phyloP scores from a whole-genome alignment of 129 eudicot species.

The Flaveria brownii region DNA sequence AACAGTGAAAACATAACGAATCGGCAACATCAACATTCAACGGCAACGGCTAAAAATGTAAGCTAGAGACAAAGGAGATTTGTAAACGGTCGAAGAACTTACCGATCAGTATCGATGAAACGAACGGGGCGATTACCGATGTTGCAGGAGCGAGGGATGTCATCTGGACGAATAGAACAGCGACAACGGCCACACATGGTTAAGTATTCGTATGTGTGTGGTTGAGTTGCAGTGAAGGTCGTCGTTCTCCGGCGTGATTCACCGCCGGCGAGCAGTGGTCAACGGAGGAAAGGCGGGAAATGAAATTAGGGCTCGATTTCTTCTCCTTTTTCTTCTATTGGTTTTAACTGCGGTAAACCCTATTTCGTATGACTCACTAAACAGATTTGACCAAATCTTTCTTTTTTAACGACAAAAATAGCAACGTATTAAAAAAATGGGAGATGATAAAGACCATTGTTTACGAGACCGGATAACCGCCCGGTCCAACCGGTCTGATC shows the following conservation, averaged over 20 bases:
- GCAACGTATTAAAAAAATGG: too few relatives aligned
- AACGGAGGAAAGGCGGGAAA: constrained; percentile 39
- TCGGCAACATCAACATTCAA: background rate
- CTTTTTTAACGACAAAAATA: too few relatives aligned
- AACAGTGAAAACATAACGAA: background rate
- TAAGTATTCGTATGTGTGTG: background rate
- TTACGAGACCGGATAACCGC: too few relatives aligned
- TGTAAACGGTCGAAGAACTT: background rate
- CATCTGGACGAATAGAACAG: constrained; percentile 71
- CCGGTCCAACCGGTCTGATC: too few relatives aligned
- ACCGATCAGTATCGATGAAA: constrained; percentile 65
- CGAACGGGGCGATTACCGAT: constrained; percentile 62
- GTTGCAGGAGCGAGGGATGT: constrained; percentile 67
- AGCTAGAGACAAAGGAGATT: background rate
- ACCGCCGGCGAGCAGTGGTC: background rate
- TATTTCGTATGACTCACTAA: too few relatives aligned
- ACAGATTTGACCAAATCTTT: too few relatives aligned
- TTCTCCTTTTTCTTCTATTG: background rate
- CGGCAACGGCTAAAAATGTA: background rate
- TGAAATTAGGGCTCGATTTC: constrained; percentile 20
- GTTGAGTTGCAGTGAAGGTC: background rate
- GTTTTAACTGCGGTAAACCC: background rate
- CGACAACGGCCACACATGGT: constrained; percentile 85
- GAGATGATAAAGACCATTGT: too few relatives aligned
- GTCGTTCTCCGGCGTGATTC: background rate